Base-by-base conservation (phyloP, 2,329 filamentous ascomycete species). In the Pyrenophora seminiperda region DNA sequence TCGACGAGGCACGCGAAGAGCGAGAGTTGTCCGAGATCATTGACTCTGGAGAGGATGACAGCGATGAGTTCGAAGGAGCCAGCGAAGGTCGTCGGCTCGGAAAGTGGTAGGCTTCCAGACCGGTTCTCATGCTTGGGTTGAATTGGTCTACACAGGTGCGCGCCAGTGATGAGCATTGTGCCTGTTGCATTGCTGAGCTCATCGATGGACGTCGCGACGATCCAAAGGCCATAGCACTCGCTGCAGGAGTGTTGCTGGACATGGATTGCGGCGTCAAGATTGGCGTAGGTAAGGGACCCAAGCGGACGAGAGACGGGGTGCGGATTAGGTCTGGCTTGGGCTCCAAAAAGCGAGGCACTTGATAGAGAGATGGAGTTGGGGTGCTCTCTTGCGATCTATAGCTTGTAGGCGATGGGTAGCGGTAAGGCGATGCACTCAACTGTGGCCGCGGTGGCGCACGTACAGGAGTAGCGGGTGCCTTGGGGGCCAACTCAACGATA, bases 11-110 rank as follows among this genome's bases (percentile, higher is more conserved):
- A 55, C 79, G 77, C 31, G 79, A 81, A 48, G 81, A 82, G 52
- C 82, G 74, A 11, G 81, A 83, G 46, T 77, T 77, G 66, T 86
- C 83, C 20, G 83, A 85, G 29, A 85, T 71, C 79, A 85, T 83
- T 27, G 83, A 86, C 56, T 85, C 83, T n/a, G 84, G 83, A 71
- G 77, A 81, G 3, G 81, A 83, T 19, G 77, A 76, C 17, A 80
- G 79, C 20, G 69, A 80, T 48, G 77, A 76, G 56, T 78, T 70
- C 52, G 79, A 82, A 65, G 78, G 62, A 68, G 77, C 79, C 74
- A 75, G 72, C 59, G 76, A 80, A 52, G 70, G 75, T 59, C 70
- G 78, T 55, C 77, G 72, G 42, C 70, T 73, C n/a, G 70, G 66
- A 52, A 71, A 68, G 58, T 75, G 77, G 55, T 79, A 79, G 14